These are phyloP conservation scores for Chalaropsis thielavioides DNA, from an alignment of 2,329 filamentous ascomycete species.

Conservation along the genomic window DNA sequence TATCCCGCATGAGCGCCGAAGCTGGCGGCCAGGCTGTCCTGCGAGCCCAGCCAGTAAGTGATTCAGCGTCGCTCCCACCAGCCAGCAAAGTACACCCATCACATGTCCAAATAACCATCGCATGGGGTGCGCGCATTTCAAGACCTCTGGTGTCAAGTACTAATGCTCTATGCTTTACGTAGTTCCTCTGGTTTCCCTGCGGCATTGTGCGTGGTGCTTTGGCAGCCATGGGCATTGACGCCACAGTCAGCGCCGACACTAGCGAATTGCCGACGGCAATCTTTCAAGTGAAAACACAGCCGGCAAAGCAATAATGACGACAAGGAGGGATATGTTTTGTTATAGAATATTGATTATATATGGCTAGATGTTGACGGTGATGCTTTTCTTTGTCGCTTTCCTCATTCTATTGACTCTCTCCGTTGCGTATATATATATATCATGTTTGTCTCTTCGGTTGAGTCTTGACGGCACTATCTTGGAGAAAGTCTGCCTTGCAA, in stretches of 20 bases:
- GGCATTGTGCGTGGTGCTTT: slow-evolving; percentile 85
- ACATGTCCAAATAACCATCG: background rate
- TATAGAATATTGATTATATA: background rate
- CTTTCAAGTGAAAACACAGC: slow-evolving; percentile 86
- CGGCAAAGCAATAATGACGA: slow-evolving; percentile 40
- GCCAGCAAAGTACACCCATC: background rate
- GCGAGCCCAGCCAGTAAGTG: slow-evolving; percentile 62
- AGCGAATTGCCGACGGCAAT: slow-evolving; percentile 74
- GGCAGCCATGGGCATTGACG: slow-evolving; percentile 78
- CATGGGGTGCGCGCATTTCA: too few species aligned
- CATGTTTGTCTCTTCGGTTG: too few species aligned
- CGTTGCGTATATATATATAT: too few species aligned
- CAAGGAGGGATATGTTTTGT: background rate
- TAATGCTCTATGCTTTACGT: slow-evolving; percentile 7
- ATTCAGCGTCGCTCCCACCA: background rate
- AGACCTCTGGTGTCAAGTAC: background rate
- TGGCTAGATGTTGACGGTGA: background rate
- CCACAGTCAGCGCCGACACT: slow-evolving; percentile 82
- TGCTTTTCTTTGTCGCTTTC: background rate
- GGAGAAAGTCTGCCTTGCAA: too few species aligned
- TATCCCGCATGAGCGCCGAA: slow-evolving; percentile 79
- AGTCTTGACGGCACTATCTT: too few species aligned
- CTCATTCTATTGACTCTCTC: too few species aligned
- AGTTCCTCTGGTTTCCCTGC: slow-evolving; percentile 94
- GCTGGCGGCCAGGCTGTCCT: slow-evolving; percentile 56